A percentile compares a stretch with the other conserved stretches of the same genome.
These are phyloP conservation scores for Bryum argenteum DNA, from an alignment of 225 moss, liverwort and hornwort genomes.

Conservation along the genomic window DNA sequence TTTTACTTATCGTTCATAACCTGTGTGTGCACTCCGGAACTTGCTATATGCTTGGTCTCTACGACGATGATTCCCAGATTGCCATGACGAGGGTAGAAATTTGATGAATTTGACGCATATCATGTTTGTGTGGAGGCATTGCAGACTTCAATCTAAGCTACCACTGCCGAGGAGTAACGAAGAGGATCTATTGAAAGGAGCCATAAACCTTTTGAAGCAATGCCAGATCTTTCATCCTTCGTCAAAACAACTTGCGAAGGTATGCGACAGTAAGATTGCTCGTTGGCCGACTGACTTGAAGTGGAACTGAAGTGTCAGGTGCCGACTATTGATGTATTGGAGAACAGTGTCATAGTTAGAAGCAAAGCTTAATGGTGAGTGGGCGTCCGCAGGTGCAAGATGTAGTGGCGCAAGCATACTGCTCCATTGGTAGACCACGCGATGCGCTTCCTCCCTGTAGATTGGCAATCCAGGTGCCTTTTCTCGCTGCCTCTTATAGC, in stretches of 20 bases:
- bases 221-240: constrained; percentile 48
- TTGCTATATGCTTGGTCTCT: background rate
- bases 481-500: background rate
- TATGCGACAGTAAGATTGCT: constrained; percentile 15
- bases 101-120: constrained; percentile 16
- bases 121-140: background rate
- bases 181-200: constrained; percentile 33
- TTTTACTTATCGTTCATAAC: background rate
- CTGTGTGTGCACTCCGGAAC: background rate
- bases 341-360: constrained; percentile 17
- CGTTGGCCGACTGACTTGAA: background rate
- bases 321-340: background rate
- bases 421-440: constrained; percentile 49
- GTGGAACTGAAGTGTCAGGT: constrained; percentile 6
- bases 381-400: constrained; percentile 67
- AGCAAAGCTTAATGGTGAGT: background rate
- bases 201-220: constrained; percentile 38
- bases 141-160: constrained; percentile 46
- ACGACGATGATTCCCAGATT: constrained; percentile 2
- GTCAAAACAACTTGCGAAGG: constrained; percentile 65
- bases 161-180: constrained; percentile 25
- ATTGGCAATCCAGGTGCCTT: constrained; percentile 57
- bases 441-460: constrained; percentile 67
- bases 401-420: constrained; percentile 64
- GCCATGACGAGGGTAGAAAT: background rate